Conservation (phyloP, 2,329 filamentous ascomycete species). For the Penicillium polonicum region DNA sequence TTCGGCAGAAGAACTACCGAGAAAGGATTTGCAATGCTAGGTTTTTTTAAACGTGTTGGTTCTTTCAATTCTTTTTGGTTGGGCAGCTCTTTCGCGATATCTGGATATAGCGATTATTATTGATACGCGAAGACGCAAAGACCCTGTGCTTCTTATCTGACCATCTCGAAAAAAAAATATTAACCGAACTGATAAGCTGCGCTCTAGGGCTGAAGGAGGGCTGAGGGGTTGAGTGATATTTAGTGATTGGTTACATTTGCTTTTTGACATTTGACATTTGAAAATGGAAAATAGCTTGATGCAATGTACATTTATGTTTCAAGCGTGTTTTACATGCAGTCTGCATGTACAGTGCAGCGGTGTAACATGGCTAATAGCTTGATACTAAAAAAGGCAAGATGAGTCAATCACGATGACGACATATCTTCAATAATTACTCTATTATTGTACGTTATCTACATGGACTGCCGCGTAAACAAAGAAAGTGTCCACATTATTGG, state of each 20-base stretch:
- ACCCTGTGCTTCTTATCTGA: neutral
- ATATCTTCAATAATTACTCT: neutral
- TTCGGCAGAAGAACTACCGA: neutral
- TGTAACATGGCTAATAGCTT: neutral
- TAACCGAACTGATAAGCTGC: neutral
- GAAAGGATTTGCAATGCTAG: neutral
- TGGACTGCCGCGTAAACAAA: neutral
- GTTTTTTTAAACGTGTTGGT: neutral
- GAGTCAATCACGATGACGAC: conserved; percentile 1
- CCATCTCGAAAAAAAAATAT: neutral
- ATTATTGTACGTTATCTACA: neutral
- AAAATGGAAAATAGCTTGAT: neutral
- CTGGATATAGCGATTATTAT: neutral
- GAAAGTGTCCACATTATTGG: neutral
- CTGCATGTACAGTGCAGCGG: neutral
- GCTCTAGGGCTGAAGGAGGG: neutral
- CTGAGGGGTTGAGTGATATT: neutral
- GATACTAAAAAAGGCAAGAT: neutral
- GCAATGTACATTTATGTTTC: neutral
- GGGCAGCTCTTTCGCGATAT: neutral
- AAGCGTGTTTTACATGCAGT: neutral
- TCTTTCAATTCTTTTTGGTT: neutral
- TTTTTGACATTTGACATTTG: neutral
- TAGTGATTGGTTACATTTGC: neutral
- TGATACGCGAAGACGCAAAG: neutral